Evolutionary conservation across 768 basidiomycete genomes (phyloP), one percentile per base, ranked within the genome.

Genomic region (Crassisporium funariophilum): DNA sequence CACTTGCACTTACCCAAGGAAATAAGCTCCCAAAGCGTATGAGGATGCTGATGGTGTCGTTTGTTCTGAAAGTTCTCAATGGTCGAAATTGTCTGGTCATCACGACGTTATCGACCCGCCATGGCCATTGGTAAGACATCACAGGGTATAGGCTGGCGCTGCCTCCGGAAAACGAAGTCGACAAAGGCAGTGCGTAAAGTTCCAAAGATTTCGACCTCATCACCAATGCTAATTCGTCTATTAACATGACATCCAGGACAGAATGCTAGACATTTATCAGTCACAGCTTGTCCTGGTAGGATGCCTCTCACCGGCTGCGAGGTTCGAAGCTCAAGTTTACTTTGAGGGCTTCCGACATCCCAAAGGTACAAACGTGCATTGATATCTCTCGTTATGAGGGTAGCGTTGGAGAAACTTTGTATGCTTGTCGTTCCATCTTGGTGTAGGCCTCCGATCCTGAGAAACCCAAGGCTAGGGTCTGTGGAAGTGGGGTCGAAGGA

Each of bases 1-100:
- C 36, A 16, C 16, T 12, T 17, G 17, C 6, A 54, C 67, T 47
- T 40, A 74, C 73, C 72, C 84, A 86, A 2, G 83, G 83, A 49
- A 76, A 79, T 43, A 67, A 70, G 58, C 77, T 81, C 10, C 74
- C 76, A 55, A 80, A 87, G 12, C 86, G 82, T 15, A 86, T 58
- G 34, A 82, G 68, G 13, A 86, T 62, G 52, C 74, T 75, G 44
- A 87, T 69, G 0, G 70, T 65, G 1, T 65, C 60, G 36, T 58
- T 60, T 13, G 19, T 35, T 10, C 41, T 50, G 11, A 46, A 37
- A 23, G 25, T 43, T 13, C 46, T 38, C 40, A 50, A 50, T 12
- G 59, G 48, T 31, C 57, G 57, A 39, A 57, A 54, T 11, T 50
- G 50, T 24, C 47, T 38, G 23, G 58, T 61, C 48, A 82, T 63